These are phyloP conservation scores for Candida germanica DNA, from an alignment of 805 yeast species.

Conservation along the genomic window DNA sequence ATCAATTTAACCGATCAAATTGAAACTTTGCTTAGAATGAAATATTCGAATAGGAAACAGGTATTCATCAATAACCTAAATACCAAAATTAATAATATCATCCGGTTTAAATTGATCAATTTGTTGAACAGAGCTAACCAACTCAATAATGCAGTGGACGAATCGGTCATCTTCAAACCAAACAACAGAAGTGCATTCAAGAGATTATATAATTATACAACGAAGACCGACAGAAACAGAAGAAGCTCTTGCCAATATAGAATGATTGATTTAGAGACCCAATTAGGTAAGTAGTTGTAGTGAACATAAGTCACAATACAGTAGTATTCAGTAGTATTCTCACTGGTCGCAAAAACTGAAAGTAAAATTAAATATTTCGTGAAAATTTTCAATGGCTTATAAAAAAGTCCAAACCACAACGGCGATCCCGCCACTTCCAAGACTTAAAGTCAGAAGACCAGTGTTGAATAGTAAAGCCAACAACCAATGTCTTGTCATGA, in stretches of 20 bases:
- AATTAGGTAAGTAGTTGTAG: too few species aligned
- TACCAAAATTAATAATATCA: conserved; percentile 25
- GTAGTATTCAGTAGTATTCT: too few species aligned
- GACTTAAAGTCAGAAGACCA: conserved; percentile 67
- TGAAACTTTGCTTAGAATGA: conserved; percentile 34
- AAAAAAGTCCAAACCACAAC: conserved; percentile 41
- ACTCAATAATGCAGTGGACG: conserved; percentile 22
- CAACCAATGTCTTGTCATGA: conserved; percentile 72
- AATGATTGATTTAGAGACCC: conserved; percentile 7
- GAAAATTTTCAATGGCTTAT: conserved; percentile 32
- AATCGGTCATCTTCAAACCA: conserved; percentile 15
- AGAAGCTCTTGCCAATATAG: not conserved
- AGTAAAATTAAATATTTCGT: too few species aligned
- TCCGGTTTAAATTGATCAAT: conserved; percentile 25
- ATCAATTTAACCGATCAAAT: conserved; percentile 37
- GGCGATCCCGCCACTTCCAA: conserved; percentile 67
- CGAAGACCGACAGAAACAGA: not conserved
- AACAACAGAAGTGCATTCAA: conserved; percentile 8
- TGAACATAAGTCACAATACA: too few species aligned
- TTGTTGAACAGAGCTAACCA: conserved; percentile 17
- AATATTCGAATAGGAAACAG: conserved; percentile 29
- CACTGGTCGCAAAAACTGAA: too few species aligned
- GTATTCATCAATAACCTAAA: conserved; percentile 28
- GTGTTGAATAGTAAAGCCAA: conserved; percentile 53
- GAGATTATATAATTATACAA: conserved; percentile 13